Base-by-base conservation (phyloP, 2,329 filamentous ascomycete genomes). In the Amauroascus niger region DNA sequence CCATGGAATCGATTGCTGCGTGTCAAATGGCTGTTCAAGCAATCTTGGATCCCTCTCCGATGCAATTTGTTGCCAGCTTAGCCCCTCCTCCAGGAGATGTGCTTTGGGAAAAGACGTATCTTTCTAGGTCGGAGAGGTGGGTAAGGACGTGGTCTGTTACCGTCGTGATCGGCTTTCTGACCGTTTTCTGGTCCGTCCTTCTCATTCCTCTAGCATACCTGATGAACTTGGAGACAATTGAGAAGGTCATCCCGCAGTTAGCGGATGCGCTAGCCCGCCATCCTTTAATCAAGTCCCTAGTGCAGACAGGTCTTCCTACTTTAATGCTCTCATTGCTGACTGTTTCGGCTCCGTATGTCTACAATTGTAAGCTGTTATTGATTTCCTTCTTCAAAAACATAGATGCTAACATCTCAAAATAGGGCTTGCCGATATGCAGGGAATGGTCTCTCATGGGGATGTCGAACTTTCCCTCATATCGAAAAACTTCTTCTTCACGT, bases 401-500 rank as follows among this genome's bases (percentile, higher is more conserved):
- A n/a, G 28, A 8, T 28, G 20, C 22, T 49, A 24, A 37, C 11
- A 20, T 44, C 8, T 6, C 18, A 49, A 24, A 44, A 7, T 53
- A 79, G 77, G 76, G 74, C 79, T 98, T 9, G 88, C 91, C 2
- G 90, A 90, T 66, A 79, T 82, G 50, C 93, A 98, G 73, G 93
- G 93, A 47, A 94, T 94, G 83, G 88, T 95, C 49, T 97, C 93
- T 0, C 87, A 89, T 62, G 88, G 88, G 43, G 93, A 98, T 58
- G 84, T 98, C 20, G 93, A 97, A 69, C 77, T 98, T 6, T 97
- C 93, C 0, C 78, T 94, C 43, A 91, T 98, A 60, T 95, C 88
- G 52, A 98, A 98, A 74, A 98, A 97, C 70, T 98, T 97, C 73
- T 95, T 97, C 77, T 98, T 98, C 67, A 90, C 87, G 8, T 98